phyloP scores from a whole-genome alignment of 108 stramenopile species.

The Stephanodiscus triporus region DNA sequence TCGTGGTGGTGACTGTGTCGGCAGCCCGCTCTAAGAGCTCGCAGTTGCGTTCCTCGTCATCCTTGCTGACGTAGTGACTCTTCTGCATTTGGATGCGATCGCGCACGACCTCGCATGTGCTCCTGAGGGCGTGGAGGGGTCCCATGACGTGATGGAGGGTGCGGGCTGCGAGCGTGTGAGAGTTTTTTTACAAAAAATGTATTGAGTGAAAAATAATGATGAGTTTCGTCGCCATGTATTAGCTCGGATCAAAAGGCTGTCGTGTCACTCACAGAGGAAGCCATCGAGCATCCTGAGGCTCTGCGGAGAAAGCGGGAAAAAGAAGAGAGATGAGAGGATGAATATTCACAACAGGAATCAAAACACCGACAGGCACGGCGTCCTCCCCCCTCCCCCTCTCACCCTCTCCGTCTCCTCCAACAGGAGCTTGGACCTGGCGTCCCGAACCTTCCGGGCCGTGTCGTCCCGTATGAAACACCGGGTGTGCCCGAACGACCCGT shows the following conservation, averaged over 20 bases:
- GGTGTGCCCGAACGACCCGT: constrained; percentile 60
- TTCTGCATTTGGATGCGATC: constrained; percentile 25
- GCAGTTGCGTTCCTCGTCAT: constrained; percentile 16
- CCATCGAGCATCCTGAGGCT: constrained; percentile 29
- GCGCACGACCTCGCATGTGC: constrained; percentile 32
- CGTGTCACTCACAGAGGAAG: constrained; percentile 29
- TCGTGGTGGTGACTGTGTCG: constrained; percentile 25
- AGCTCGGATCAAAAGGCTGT: no score
- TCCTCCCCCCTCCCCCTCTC: neutral
- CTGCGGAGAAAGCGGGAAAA: neutral
- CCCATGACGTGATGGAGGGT: constrained; percentile 56
- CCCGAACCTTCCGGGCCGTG: constrained; percentile 48
- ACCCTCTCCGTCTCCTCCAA: constrained; percentile 43
- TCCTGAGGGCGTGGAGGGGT: constrained; percentile 37
- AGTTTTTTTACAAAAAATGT: neutral
- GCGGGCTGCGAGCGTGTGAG: constrained; percentile 8
- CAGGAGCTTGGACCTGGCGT: constrained; percentile 30
- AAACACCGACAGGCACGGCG: no score
- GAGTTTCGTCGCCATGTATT: no score
- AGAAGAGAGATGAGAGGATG: neutral
- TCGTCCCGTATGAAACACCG: constrained; percentile 61
- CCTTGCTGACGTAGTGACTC: neutral
- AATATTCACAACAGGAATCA: neutral
- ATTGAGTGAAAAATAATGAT: no score
- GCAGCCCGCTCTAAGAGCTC: constrained; percentile 20